Evolutionary conservation across 1,139 yeast species (phyloP), one percentile per base, ranked within the genome.

Genomic region (Blastobotrys elegans): DNA sequence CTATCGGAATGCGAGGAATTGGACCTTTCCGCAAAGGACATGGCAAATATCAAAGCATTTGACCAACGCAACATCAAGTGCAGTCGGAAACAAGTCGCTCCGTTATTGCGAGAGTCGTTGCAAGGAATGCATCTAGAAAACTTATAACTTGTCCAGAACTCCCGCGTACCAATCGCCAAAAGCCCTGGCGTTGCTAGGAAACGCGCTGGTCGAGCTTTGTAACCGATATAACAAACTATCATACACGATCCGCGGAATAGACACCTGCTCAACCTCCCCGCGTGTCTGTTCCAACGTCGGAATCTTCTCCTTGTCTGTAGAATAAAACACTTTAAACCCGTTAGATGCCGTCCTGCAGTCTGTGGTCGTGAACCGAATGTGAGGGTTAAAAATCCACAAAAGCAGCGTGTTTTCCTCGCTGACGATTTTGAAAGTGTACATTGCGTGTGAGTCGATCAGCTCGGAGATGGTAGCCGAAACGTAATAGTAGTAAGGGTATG

Each of bases 61-160:
- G 68, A 75, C 51, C 95, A 87, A 62, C 55, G 56, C 7, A 79
- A 83, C 52, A 62, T 74, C 11, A 65, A 67, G 2, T 89, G 90
- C 1, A 84, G 92, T 29, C 74, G 97, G 56, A 89, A 89, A 61
- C 94, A 85, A 62, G 87, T 89, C n/a, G 95, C 86, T 7, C 95
- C 96, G 1, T 44, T 61, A 22, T 44, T 65, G 20, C 56, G 67
- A 21, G 48, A 54, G 33, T 20, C 42, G 5, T 29, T 39, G 22
- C 40, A 37, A 37, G 40, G 22, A 14, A 37, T 30, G 13, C 30
- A 21, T 11, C 27, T 39, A 16, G 34, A 14, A 16, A 39, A 17
- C 4, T 29, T 29, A 39, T 11, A 39, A 33, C 26, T 53, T 54
- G 22, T 56, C 55, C 31, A 67, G 52, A 33, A 65, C 51, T 0